These are phyloP conservation scores for Cyclostephanos invisitatus DNA, from an alignment of 108 stramenopile species.

Conservation along the genomic window DNA sequence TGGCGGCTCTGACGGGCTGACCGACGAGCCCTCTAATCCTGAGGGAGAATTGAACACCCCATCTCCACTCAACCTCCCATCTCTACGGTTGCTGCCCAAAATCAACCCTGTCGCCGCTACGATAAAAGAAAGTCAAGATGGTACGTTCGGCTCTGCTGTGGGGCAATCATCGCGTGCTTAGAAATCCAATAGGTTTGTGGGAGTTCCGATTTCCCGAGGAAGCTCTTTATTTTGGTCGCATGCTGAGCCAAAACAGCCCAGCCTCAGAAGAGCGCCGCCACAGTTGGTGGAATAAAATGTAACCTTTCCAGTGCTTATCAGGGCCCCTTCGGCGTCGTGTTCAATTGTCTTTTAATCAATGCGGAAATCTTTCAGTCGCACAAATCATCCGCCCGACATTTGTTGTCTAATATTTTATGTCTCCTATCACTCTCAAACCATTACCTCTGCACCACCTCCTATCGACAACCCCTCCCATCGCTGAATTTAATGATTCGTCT, in stretches of 20 bases:
- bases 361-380: neutral
- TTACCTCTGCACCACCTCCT: too few species aligned
- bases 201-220: neutral
- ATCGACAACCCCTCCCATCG: too few species aligned
- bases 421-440: neutral
- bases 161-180: neutral
- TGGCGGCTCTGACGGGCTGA: neutral
- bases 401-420: neutral
- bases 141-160: conserved; percentile 6
- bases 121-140: conserved; percentile 6
- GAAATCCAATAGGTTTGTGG: neutral
- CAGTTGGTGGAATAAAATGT: neutral
- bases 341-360: neutral
- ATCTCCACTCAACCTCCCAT: neutral
- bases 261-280: neutral
- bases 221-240: neutral
- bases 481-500: too few species aligned
- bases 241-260: neutral
- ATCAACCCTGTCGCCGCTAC: neutral
- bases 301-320: neutral
- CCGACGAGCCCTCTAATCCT: neutral
- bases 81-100: neutral
- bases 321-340: neutral
- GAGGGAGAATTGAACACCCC: too few species aligned
- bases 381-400: neutral